Evolutionary conservation across 2,329 filamentous ascomycete genomes (phyloP).

Genomic region (Colletotrichum sp.): DNA sequence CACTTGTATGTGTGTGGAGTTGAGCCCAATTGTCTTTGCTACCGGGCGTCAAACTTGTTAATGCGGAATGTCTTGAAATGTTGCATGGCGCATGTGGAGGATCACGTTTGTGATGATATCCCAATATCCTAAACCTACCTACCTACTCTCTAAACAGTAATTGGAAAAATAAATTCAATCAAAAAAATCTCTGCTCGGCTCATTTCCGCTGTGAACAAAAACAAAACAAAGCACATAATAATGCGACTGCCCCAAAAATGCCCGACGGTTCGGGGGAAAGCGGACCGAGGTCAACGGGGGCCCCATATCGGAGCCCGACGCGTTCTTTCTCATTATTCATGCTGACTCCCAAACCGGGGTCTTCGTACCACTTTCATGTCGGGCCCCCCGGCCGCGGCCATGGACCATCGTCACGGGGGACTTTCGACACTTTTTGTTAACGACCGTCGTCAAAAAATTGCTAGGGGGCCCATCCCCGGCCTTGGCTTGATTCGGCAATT

Average conservation of each 20-base stretch:
- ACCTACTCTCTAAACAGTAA: not conserved
- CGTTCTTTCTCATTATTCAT: not conserved
- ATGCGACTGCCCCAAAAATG: too few species aligned
- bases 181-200: not conserved
- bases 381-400: not conserved
- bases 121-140: not conserved
- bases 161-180: not conserved
- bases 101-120: not conserved
- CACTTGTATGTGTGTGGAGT: not conserved
- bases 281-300: not conserved
- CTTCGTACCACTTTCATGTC: not conserved
- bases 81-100: slow-evolving; percentile 11
- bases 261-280: not conserved
- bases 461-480: not conserved
- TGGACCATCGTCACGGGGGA: not conserved
- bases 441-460: not conserved
- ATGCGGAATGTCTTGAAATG: slow-evolving; percentile 16
- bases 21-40: not conserved
- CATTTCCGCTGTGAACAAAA: not conserved
- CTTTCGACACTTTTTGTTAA: not conserved
- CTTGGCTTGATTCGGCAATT: not conserved
- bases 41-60: slow-evolving; percentile 1
- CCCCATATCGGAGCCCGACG: not conserved
- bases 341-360: not conserved
- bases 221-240: not conserved